Conservation (phyloP, 2,329 filamentous ascomycete genomes). For the Nemania bipapillata region DNA sequence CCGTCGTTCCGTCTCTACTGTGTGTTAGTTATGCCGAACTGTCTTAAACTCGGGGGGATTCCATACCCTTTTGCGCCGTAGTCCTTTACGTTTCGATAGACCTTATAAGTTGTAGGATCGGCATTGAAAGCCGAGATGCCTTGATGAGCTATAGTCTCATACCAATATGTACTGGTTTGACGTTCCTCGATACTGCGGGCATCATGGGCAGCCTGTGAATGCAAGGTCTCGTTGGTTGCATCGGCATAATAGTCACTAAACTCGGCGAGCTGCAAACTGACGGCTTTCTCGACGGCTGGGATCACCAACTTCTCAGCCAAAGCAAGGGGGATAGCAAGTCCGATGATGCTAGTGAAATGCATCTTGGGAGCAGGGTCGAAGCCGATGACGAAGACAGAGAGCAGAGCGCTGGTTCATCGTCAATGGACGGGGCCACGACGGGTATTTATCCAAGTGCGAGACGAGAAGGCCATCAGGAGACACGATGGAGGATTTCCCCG, state of each 20-base stretch:
- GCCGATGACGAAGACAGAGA: conserved; percentile 9
- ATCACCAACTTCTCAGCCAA: conserved; percentile 43
- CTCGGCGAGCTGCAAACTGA: conserved; percentile 39
- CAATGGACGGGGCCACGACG: conserved; percentile 10
- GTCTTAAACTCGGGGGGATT: not conserved
- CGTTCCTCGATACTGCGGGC: conserved; percentile 34
- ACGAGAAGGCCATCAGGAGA: not conserved
- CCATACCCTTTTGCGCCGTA: conserved; percentile 52
- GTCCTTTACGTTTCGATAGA: conserved; percentile 54
- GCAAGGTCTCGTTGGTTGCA: conserved; percentile 25
- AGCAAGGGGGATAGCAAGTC: conserved; percentile 35
- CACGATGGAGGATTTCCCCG: conserved; percentile 13
- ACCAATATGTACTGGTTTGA: conserved; percentile 46
- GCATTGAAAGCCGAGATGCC: conserved; percentile 52
- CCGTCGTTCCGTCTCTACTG: conserved; percentile 35
- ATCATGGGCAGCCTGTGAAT: conserved; percentile 7
- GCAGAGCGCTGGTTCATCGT: not conserved
- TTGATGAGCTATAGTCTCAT: conserved; percentile 51
- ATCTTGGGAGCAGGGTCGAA: conserved; percentile 32
- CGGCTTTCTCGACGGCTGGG: conserved; percentile 41
- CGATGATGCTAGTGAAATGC: conserved; percentile 34
- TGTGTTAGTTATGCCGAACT: conserved; percentile 13
- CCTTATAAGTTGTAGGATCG: conserved; percentile 49
- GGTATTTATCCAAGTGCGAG: conserved; percentile 23
- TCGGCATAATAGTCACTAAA: conserved; percentile 40